Conservation (phyloP, 2,329 filamentous ascomycete species). For the Atkinsonella hypoxylon region DNA sequence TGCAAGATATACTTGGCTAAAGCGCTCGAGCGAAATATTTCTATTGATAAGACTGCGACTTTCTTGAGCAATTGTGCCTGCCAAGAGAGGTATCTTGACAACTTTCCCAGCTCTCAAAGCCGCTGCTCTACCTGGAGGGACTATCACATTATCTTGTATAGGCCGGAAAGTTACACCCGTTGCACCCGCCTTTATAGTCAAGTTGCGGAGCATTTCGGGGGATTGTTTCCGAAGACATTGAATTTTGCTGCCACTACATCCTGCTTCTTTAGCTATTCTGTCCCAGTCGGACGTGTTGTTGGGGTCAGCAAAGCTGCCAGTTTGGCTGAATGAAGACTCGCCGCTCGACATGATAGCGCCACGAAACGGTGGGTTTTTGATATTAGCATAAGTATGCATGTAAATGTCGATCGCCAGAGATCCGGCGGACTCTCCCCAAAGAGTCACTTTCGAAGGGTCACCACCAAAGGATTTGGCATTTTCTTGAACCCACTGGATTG, state of each 20-base stretch:
- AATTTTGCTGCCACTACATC: constrained; percentile 10
- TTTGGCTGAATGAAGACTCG: constrained; percentile 15
- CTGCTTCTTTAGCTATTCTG: constrained; percentile 7
- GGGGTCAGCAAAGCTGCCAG: constrained; percentile 5
- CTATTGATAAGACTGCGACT: constrained; percentile 13
- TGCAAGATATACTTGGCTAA: constrained; percentile 10
- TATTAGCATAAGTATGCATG: constrained; percentile 11
- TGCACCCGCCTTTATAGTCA: constrained; percentile 4
- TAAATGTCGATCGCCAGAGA: constrained; percentile 20
- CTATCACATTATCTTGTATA: constrained; percentile 11
- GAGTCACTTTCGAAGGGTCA: constrained; percentile 14
- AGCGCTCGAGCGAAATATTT: constrained; percentile 11
- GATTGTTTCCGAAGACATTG: constrained; percentile 13
- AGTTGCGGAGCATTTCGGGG: constrained; percentile 8
- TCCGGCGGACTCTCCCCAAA: constrained; percentile 19
- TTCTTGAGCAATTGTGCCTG: constrained; percentile 15
- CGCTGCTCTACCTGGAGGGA: constrained; percentile 8
- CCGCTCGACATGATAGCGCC: constrained; percentile 18
- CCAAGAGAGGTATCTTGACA: constrained; percentile 13
- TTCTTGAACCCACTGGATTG: constrained; percentile 15
- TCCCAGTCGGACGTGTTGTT: constrained; percentile 9
- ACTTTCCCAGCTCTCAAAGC: constrained; percentile 12
- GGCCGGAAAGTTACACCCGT: constrained; percentile 7
- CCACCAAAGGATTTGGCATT: constrained; percentile 17
- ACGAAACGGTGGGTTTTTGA: constrained; percentile 11